Evolutionary conservation across 306 rosid genomes (phyloP), one percentile per base, ranked within the genome.

Genomic region (Rubus idaeus): DNA sequence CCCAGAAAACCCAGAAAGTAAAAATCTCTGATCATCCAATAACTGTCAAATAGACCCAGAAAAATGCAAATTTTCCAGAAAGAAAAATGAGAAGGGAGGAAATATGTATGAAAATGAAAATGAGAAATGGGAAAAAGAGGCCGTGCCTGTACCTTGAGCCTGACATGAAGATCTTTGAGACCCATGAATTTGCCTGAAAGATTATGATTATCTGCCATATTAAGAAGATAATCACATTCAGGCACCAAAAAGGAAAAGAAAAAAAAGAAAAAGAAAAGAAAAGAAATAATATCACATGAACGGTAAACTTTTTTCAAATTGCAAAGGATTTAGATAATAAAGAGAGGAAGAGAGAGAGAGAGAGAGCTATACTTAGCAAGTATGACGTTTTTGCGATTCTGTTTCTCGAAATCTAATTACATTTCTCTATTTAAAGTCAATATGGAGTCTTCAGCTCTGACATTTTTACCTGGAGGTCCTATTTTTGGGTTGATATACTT

Each of bases 131-230:
- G 65, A 13, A 65, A 51, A 65, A 18, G n/a, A 30, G 0, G 26
- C 51, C 30, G 20, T 82, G 82, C 90, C 51, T 39, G 20, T 82
- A 84, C 90, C 83, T 69, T 87, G 77, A 71, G 62, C 75, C 78
- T 87, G 80, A 78, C 78, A 55, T 67, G 85, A 84, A 87, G 75
- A 82, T 87, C 87, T 61, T 67, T 78, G 71, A 84, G 76, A 23
- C 73, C 80, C 88, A 87, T 79, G 55, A 63, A 0, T 21, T 7
- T 66, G 60, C 41, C 55, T 60, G 83, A 62, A 68, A 73, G 61
- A 6, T n/a, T 74, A 37, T 71, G 77, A 81, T 71, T 58, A 69
- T 52, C n/a, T 16, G 37, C n/a, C 26, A 42, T 12, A 63, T 14
- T 16, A 5, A 57, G 69, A 41, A 75, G 53, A 73, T 37, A 66